Evolutionary conservation across 352 stramenopile species (phyloP).

Genomic region (Phytophthora fragariae): DNA sequence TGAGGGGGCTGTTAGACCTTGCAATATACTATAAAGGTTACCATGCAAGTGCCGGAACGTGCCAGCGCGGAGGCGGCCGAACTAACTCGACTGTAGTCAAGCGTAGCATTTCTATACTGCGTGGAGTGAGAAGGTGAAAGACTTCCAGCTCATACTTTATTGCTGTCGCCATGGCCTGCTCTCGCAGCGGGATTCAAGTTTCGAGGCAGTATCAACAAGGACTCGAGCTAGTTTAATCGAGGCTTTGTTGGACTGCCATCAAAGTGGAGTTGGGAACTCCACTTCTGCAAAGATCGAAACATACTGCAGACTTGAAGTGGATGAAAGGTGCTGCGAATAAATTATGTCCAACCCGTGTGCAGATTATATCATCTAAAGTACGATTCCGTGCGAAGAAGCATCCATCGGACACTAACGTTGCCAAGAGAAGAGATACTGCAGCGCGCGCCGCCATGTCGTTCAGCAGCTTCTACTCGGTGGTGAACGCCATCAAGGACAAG

Average conservation of each 20-base stretch:
- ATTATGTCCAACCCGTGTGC: background rate
- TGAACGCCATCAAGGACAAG: conserved; percentile 60
- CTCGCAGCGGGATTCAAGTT: too few species aligned
- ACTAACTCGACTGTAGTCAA: background rate
- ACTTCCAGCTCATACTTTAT: too few species aligned
- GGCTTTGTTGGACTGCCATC: too few species aligned
- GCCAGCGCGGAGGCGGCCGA: background rate
- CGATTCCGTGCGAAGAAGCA: background rate
- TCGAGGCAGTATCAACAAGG: too few species aligned
- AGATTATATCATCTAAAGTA: background rate
- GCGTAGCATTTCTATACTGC: background rate
- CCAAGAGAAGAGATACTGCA: background rate
- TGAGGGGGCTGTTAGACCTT: background rate
- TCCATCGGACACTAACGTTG: background rate
- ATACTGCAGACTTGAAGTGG: too few species aligned
- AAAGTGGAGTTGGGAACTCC: too few species aligned
- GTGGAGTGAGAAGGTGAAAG: background rate
- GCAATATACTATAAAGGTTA: background rate
- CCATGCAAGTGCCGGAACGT: background rate
- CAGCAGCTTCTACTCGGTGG: conserved; percentile 59
- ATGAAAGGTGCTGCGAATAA: background rate
- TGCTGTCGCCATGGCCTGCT: background rate
- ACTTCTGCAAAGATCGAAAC: too few species aligned
- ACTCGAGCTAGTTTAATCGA: too few species aligned
- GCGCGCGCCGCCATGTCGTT: conserved; percentile 45